phyloP scores from a whole-genome alignment of 225 moss, liverwort and hornwort species.

The Straminergon stramineum region DNA sequence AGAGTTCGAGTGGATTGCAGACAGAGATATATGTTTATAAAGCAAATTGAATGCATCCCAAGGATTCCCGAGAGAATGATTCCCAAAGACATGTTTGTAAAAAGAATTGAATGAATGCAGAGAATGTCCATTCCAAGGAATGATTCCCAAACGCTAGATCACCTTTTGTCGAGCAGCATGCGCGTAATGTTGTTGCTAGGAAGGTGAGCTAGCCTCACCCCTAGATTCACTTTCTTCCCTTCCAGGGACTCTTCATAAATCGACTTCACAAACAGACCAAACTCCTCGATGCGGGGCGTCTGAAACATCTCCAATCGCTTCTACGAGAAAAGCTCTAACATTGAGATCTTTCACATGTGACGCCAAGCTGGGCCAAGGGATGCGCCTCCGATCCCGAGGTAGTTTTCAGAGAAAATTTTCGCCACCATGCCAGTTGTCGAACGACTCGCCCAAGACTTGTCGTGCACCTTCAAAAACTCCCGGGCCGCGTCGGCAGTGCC shows the following conservation, averaged over 20 bases:
- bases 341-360: constrained; percentile 34
- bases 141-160: neutral
- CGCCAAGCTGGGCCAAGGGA: constrained; percentile 33
- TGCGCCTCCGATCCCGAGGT: constrained; percentile 7
- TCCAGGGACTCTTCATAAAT: constrained; percentile 4
- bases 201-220: constrained; percentile 26
- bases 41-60: neutral
- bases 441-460: constrained; percentile 30
- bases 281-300: neutral
- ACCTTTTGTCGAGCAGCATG: constrained; percentile 58
- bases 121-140: neutral
- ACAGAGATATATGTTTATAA: too few relatives aligned
- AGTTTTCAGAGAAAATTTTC: constrained; percentile 1
- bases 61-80: neutral
- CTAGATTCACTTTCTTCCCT: constrained; percentile 13
- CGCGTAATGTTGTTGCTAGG: constrained; percentile 47
- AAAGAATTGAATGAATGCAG: neutral
- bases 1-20: neutral
- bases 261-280: neutral
- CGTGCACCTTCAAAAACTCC: constrained; percentile 39
- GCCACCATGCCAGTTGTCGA: neutral
- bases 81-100: neutral
- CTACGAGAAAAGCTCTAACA: constrained; percentile 32
- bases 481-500: constrained; percentile 27
- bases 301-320: constrained; percentile 22